Conservation (phyloP, 2,329 filamentous ascomycete genomes). For the Drechslerella coelobrocha region DNA sequence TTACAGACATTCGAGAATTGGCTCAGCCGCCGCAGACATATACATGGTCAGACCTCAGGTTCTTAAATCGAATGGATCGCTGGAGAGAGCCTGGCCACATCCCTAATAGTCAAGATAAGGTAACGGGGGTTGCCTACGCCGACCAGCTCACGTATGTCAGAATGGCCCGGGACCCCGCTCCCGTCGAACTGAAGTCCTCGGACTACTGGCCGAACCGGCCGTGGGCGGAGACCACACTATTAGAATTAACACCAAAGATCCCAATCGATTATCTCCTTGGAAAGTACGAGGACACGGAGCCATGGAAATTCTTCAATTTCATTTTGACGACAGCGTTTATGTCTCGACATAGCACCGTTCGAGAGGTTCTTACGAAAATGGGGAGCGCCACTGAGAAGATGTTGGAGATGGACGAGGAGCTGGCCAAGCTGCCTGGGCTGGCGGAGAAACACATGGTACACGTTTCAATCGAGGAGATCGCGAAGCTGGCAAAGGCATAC, state of each 20-base stretch:
- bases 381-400: conserved; percentile 33
- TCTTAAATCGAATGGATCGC: conserved; percentile 60
- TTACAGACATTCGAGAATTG: conserved; percentile 68
- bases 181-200: conserved; percentile 51
- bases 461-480: conserved; percentile 22
- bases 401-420: conserved; percentile 30
- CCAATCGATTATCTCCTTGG: conserved; percentile 25
- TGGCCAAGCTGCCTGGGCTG: conserved; percentile 17
- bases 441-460: conserved; percentile 33
- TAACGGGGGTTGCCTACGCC: conserved; percentile 60
- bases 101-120: conserved; percentile 59
- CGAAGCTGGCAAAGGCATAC: conserved; percentile 22
- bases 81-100: conserved; percentile 63
- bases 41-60: conserved; percentile 55
- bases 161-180: conserved; percentile 54
- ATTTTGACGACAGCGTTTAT: conserved; percentile 32
- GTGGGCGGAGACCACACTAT: conserved; percentile 27
- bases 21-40: conserved; percentile 57
- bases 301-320: conserved; percentile 45
- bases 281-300: conserved; percentile 27
- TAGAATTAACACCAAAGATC: conserved; percentile 32
- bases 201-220: conserved; percentile 15
- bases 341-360: conserved; percentile 21
- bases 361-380: conserved; percentile 29
- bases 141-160: conserved; percentile 63